Evolutionary conservation across 768 basidiomycete genomes (phyloP).

Genomic region (Pleurotus platypus): DNA sequence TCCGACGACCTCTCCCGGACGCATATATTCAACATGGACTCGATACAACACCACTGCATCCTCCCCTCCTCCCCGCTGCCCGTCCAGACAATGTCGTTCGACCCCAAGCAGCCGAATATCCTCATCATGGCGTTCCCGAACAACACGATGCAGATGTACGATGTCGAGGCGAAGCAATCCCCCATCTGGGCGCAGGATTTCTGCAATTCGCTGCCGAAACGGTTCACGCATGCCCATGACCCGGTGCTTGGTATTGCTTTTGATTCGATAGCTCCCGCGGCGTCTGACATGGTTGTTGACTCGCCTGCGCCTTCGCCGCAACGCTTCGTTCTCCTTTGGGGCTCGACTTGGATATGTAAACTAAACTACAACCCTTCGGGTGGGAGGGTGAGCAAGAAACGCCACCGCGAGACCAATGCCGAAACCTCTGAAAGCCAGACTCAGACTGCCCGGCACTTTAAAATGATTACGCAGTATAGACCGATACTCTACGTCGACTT

Average conservation of each 20-base stretch:
- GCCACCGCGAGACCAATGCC: slow-evolving; percentile 37
- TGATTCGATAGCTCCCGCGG: slow-evolving; percentile 36
- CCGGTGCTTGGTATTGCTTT: slow-evolving; percentile 71
- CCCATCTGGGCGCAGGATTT: slow-evolving; percentile 71
- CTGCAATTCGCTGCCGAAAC: slow-evolving; percentile 52
- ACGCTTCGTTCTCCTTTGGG: slow-evolving; percentile 67
- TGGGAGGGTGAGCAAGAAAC: slow-evolving; percentile 39
- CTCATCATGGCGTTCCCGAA: slow-evolving; percentile 79
- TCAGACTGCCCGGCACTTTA: slow-evolving; percentile 31
- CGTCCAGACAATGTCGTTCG: slow-evolving; percentile 70
- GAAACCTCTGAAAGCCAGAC: slow-evolving; percentile 13
- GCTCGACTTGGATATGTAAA: slow-evolving; percentile 84
- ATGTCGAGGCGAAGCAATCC: slow-evolving; percentile 77
- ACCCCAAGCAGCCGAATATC: slow-evolving; percentile 55
- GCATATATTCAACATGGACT: slow-evolving; percentile 82
- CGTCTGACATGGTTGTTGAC: slow-evolving; percentile 9
- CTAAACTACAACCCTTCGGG: slow-evolving; percentile 40
- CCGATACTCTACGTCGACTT: slow-evolving; percentile 77
- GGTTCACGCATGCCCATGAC: slow-evolving; percentile 64
- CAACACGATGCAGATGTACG: slow-evolving; percentile 82
- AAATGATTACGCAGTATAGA: slow-evolving; percentile 71
- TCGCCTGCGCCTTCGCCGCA: slow-evolving; percentile 6
- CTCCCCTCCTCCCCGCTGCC: slow-evolving; percentile 81
- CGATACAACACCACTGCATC: slow-evolving; percentile 78
- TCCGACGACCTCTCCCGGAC: slow-evolving; percentile 68